phyloP scores from a whole-genome alignment of 805 yeast species.

The Wilhelminamyces savonicus region DNA sequence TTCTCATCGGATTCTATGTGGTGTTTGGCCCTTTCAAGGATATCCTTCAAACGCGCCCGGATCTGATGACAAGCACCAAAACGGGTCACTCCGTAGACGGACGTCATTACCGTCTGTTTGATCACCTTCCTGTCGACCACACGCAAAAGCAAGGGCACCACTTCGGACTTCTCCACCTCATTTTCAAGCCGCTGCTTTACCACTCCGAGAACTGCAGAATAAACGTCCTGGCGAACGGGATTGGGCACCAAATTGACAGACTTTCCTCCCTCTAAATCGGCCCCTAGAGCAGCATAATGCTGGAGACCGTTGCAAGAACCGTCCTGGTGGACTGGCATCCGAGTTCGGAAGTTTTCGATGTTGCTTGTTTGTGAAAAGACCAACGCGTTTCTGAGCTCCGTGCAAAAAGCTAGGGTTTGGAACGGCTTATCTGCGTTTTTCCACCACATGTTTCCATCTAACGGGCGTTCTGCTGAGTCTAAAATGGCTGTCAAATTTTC shows the following conservation, averaged over 20 bases:
- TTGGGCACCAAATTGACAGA: slow-evolving; percentile 31
- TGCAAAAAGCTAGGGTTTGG: slow-evolving; percentile 30
- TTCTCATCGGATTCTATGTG: not conserved
- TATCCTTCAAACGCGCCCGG: slow-evolving; percentile 14
- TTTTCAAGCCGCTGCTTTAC: slow-evolving; percentile 12
- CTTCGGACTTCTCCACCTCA: slow-evolving; percentile 2
- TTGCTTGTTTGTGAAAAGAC: slow-evolving; percentile 8
- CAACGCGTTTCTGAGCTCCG: slow-evolving; percentile 22
- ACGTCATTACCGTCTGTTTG: slow-evolving; percentile 40
- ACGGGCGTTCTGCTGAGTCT: slow-evolving; percentile 23
- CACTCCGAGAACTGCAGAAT: slow-evolving; percentile 21
- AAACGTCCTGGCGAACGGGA: slow-evolving; percentile 24
- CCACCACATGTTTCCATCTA: slow-evolving; percentile 29
- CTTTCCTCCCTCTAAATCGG: slow-evolving; percentile 28
- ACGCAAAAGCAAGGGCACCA: slow-evolving; percentile 9
- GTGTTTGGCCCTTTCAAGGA: slow-evolving; percentile 4
- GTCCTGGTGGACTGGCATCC: slow-evolving; percentile 37
- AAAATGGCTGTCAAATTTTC: slow-evolving; percentile 13
- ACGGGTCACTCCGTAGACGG: slow-evolving; percentile 37
- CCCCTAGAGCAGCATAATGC: slow-evolving; percentile 39
- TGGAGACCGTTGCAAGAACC: slow-evolving; percentile 43
- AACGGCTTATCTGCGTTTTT: slow-evolving; percentile 31
- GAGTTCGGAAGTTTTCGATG: slow-evolving; percentile 14
- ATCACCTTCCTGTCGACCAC: slow-evolving; percentile 26
- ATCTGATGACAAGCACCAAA: slow-evolving; percentile 33